Evolutionary conservation across 805 yeast species (phyloP).

Genomic region (Zygosaccharomyces rouxii): DNA sequence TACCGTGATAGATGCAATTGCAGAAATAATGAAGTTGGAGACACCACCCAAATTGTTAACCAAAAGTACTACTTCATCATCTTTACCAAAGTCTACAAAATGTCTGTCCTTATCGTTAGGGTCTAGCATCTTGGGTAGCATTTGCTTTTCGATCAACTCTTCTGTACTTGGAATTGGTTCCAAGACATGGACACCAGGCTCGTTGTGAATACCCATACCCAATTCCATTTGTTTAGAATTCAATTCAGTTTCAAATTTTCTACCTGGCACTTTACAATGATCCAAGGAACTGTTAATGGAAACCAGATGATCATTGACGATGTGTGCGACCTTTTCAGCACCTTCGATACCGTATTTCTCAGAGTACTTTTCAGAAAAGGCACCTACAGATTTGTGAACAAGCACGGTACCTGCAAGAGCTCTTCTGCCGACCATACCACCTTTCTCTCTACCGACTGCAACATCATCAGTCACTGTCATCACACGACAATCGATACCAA

Average conservation of each 20-base stretch:
- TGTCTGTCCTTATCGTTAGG: conserved; percentile 69
- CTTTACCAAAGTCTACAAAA: conserved; percentile 62
- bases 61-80: conserved; percentile 65
- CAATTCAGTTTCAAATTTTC: conserved; percentile 51
- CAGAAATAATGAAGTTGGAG: conserved; percentile 71
- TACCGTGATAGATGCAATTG: conserved; percentile 59
- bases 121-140: conserved; percentile 60
- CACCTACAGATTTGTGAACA: conserved; percentile 83
- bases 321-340: conserved; percentile 54
- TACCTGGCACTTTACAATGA: conserved; percentile 87
- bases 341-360: conserved; percentile 45
- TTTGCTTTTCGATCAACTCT: conserved; percentile 48
- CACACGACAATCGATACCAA: conserved; percentile 67
- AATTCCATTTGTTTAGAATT: conserved; percentile 68
- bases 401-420: conserved; percentile 89
- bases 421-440: conserved; percentile 89
- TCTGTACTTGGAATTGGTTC: conserved; percentile 64
- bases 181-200: conserved; percentile 67
- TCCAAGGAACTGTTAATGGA: conserved; percentile 89
- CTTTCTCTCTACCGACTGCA: conserved; percentile 86
- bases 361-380: conserved; percentile 47
- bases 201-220: conserved; percentile 96
- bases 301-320: conserved; percentile 61
- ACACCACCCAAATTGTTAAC: conserved; percentile 90
- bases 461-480: conserved; percentile 88